Conservation (phyloP, 2,329 filamentous ascomycete genomes). For the Alternaria angustiovoidea region DNA sequence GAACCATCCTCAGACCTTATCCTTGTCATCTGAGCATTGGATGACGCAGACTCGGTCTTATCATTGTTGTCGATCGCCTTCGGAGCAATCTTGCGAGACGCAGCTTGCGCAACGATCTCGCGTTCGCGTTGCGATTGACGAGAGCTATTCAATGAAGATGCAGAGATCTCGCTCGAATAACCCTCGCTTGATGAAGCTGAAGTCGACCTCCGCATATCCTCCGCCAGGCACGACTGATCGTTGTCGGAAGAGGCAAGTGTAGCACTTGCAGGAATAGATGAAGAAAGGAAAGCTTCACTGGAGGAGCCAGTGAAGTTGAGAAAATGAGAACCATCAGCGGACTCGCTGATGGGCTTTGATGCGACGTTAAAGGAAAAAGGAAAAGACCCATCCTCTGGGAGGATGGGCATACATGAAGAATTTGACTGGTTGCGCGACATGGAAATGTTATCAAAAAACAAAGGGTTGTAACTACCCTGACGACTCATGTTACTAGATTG, state of each 20-base stretch:
- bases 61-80: constrained; percentile 47
- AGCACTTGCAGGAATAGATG: constrained; percentile 43
- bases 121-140: constrained; percentile 58
- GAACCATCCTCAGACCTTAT: constrained; percentile 62
- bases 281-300: constrained; percentile 49
- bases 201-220: constrained; percentile 61
- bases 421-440: constrained; percentile 57
- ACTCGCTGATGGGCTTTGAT: constrained; percentile 44
- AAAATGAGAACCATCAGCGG: constrained; percentile 44
- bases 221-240: constrained; percentile 47
- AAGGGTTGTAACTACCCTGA: constrained; percentile 54
- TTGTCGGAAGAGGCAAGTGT: constrained; percentile 44
- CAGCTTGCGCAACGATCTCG: constrained; percentile 59
- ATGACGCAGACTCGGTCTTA: constrained; percentile 41
- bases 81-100: constrained; percentile 60
- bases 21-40: constrained; percentile 59
- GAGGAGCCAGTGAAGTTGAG: constrained; percentile 45
- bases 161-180: constrained; percentile 56
- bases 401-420: constrained; percentile 48
- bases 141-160: constrained; percentile 54
- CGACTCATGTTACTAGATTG: constrained; percentile 56
- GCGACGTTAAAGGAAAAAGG: constrained; percentile 46
- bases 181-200: constrained; percentile 49
- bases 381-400: constrained; percentile 46
- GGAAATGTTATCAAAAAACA: constrained; percentile 52